Percentiles rank a stretch among this genome's conserved stretches.
Conservation (phyloP, 768 basidiomycete species). For the Trametes coccinea region DNA sequence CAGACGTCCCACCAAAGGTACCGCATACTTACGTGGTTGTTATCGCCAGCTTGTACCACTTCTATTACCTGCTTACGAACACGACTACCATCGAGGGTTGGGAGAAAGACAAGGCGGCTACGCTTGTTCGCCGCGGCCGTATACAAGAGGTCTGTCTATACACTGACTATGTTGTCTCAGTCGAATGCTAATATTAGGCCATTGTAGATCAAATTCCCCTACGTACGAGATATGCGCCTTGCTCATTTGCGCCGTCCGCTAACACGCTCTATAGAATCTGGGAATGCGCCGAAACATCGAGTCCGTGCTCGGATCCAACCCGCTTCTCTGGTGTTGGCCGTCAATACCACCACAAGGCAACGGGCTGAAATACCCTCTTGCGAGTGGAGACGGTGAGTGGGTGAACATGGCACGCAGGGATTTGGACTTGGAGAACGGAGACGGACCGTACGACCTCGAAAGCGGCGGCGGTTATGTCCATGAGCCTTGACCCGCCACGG, state of each 20-base stretch:
- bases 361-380: slow-evolving; percentile 77
- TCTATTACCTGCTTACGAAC: slow-evolving; percentile 74
- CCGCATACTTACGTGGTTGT: neutral
- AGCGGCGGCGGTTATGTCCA: slow-evolving; percentile 8
- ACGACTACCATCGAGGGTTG: slow-evolving; percentile 96
- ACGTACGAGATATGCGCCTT: slow-evolving; percentile 51
- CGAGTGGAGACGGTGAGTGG: slow-evolving; percentile 76
- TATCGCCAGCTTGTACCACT: slow-evolving; percentile 73
- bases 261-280: slow-evolving; percentile 60
- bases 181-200: neutral
- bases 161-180: neutral
- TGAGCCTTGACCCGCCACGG: slow-evolving; percentile 8
- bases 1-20: neutral
- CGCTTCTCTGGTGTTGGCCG: slow-evolving; percentile 86
- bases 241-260: neutral
- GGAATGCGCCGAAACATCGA: slow-evolving; percentile 72
- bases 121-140: slow-evolving; percentile 80
- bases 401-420: slow-evolving; percentile 38
- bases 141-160: slow-evolving; percentile 64
- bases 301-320: slow-evolving; percentile 74
- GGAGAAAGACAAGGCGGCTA: slow-evolving; percentile 96
- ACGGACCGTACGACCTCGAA: slow-evolving; percentile 10
- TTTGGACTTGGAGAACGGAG: neutral
- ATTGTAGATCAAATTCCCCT: slow-evolving; percentile 86
- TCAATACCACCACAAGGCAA: slow-evolving; percentile 54